Percentiles rank a stretch among this genome's conserved stretches.
Evolutionary conservation across 1,284 basidiomycete species (phyloP).

Genomic region (Porodaedalea pini): DNA sequence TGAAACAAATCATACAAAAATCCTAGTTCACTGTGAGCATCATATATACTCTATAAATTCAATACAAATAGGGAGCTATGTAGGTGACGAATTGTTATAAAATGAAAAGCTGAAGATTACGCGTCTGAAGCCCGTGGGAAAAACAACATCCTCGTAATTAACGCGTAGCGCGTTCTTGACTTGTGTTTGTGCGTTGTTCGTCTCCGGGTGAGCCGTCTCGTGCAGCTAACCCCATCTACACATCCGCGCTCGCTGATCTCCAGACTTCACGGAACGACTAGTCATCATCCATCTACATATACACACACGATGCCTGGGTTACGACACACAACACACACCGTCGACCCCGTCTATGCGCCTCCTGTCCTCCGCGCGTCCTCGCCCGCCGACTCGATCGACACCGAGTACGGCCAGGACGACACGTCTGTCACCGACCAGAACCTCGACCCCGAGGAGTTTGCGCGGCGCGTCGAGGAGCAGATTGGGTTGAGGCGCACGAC

Average conservation of each 20-base stretch:
- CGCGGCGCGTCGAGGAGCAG: constrained; percentile 47
- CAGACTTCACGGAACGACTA: not conserved
- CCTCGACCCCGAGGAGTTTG: constrained; percentile 55
- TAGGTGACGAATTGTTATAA: not conserved
- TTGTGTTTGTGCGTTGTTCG: constrained; percentile 11
- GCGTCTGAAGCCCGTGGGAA: constrained; percentile 7
- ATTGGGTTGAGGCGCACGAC: constrained; percentile 36
- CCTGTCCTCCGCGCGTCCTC: constrained; percentile 66
- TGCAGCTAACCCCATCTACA: not conserved
- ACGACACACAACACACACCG: constrained; percentile 30
- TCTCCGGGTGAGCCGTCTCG: not conserved
- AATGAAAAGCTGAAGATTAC: not conserved
- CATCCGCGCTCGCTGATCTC: not conserved
- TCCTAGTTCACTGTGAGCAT: no score
- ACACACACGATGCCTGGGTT: constrained; percentile 11
- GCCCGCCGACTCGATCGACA: constrained; percentile 68
- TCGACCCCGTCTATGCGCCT: constrained; percentile 49
- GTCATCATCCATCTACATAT: not conserved
- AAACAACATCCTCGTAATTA: constrained; percentile 1
- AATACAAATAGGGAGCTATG: not conserved
- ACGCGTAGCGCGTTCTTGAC: constrained; percentile 21
- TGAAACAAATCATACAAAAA: not conserved
- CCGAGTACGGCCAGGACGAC: constrained; percentile 58
- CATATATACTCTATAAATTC: not conserved
- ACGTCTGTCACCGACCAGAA: constrained; percentile 34